Evolutionary conservation across 1,284 basidiomycete genomes (phyloP).

Genomic region (Inonotus hispidus): DNA sequence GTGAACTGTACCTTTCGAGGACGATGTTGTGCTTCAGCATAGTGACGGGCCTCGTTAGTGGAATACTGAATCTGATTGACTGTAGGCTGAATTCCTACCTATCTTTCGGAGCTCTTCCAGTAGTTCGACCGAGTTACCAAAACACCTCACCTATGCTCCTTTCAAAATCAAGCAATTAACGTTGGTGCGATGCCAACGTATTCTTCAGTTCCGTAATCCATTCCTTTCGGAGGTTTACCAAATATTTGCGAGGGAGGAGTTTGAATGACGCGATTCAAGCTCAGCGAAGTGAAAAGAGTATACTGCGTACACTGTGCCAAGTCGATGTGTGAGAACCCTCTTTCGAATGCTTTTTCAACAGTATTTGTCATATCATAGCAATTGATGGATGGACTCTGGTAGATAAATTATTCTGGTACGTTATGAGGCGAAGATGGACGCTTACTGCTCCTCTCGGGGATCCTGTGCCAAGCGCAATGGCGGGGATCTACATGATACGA

Average conservation of each 20-base stretch:
- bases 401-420: not conserved
- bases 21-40: constrained; percentile 57
- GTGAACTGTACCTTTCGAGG: constrained; percentile 66
- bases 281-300: too few species aligned
- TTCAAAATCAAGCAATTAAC: not conserved
- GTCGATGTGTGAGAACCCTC: constrained; percentile 30
- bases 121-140: constrained; percentile 66
- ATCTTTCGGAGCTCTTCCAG: constrained; percentile 53
- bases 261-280: constrained; percentile 27
- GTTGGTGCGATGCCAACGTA: constrained; percentile 34
- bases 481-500: constrained; percentile 40
- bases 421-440: not conserved
- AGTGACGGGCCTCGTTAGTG: constrained; percentile 41
- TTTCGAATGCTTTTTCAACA: constrained; percentile 30
- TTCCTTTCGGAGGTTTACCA: too few species aligned
- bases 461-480: constrained; percentile 53
- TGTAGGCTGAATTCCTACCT: constrained; percentile 58
- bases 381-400: not conserved
- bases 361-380: constrained; percentile 32
- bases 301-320: constrained; percentile 23
- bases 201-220: constrained; percentile 48
- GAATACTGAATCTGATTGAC: constrained; percentile 61
- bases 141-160: constrained; percentile 83
- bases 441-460: constrained; percentile 35
- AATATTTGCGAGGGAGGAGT: too few species aligned